These are phyloP conservation scores for Orbilia ellipsospora DNA, from an alignment of 2,329 filamentous ascomycete species.

Conservation along the genomic window DNA sequence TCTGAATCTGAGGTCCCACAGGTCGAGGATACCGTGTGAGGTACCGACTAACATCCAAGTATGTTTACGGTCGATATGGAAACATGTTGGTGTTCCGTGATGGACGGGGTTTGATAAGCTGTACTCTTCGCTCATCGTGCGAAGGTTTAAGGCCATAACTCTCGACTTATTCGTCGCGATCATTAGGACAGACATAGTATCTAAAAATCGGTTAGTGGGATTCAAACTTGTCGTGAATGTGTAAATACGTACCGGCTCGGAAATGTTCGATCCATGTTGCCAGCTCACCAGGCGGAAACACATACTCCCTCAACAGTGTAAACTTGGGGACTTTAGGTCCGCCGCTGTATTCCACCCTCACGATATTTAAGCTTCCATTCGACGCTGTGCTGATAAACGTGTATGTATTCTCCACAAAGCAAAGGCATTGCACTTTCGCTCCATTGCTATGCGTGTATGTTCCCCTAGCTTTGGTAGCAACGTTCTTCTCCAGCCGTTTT, in stretches of 20 bases:
- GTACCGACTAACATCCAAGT: constrained; percentile 94
- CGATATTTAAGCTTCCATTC: constrained; percentile 89
- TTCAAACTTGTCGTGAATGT: not conserved
- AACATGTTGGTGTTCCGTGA: constrained; percentile 90
- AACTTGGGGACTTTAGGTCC: constrained; percentile 73
- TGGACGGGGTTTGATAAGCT: constrained; percentile 86
- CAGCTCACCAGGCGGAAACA: constrained; percentile 77
- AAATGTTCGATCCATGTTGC: constrained; percentile 94
- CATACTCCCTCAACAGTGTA: constrained; percentile 80
- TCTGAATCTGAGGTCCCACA: constrained; percentile 97
- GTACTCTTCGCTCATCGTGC: constrained; percentile 85
- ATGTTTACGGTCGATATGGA: constrained; percentile 84
- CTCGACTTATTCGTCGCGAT: constrained; percentile 87
- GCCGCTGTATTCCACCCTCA: constrained; percentile 78
- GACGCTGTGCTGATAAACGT: constrained; percentile 90
- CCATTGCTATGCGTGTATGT: constrained; percentile 80
- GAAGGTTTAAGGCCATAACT: constrained; percentile 84
- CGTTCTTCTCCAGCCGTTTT: constrained; percentile 86
- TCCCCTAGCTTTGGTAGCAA: constrained; percentile 85
- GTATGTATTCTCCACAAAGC: constrained; percentile 93
- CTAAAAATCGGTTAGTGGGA: constrained; percentile 64
- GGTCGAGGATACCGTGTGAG: constrained; percentile 87
- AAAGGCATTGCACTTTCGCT: constrained; percentile 80
- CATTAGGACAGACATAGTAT: constrained; percentile 82
- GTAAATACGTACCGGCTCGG: constrained; percentile 64